Evolutionary conservation across 257 asterid genomes (phyloP), one percentile per base, ranked within the genome.

Genomic region (Capsicum chinense): DNA sequence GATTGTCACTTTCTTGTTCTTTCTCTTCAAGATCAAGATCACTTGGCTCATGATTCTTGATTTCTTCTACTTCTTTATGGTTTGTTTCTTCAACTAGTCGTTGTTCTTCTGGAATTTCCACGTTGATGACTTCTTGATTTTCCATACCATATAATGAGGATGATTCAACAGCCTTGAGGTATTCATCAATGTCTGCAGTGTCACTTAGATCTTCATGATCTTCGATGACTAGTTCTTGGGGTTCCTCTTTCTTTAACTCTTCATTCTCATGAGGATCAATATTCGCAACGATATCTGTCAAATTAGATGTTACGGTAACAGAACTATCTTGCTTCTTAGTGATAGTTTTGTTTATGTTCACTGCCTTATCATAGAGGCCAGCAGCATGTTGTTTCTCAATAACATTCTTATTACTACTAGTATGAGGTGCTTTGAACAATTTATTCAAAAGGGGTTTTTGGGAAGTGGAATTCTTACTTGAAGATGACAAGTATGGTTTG

Each of bases 401-500:
- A 48, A 48, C 87, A 68, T 90, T 90, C 85, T 83, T 92, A 74
- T 0, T 48, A 9, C 86, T 5, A 14, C 86, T 5, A 14, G 83
- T 64, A 52, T 54, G 15, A 14, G 9, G 15, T 52, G 81, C 0
- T 86, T 82, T 92, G 83, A 66, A 74, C 52, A 83, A 80, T 64
- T 86, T 90, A 6, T 87, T 90, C 2, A 83, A 78, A 68, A 26
- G 79, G 54, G 87, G 73, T 70, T 85, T 92, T 2, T 68, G 87
- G 1, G 86, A 42, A 84, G 66, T 85, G 16, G 19, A 78, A 47
- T 59, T 39, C 56, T 79, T 89, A 35, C 87, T 62, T 0, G 88
- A 79, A 63, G 85, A 88, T 6, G 96, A 85, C 57, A 92, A 86
- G 10, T 93, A 84, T 35, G 63, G 48, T 52, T 87, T 88, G 33